These are phyloP conservation scores for Didymella sp. DNA, from an alignment of 2,329 filamentous ascomycete genomes.

Conservation along the genomic window DNA sequence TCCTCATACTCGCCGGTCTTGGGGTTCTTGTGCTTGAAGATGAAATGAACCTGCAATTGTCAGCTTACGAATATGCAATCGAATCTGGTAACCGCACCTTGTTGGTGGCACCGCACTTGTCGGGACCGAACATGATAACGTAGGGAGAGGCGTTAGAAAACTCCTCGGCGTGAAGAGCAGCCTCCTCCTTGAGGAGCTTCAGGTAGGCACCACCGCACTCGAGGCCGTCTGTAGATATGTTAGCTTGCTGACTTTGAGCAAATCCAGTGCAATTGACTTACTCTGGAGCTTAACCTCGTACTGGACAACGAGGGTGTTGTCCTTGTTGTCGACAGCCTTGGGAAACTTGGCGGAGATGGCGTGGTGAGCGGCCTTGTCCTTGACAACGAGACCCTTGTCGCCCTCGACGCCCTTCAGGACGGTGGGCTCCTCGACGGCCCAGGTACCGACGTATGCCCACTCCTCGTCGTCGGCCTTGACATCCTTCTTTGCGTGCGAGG, in stretches of 20 bases:
- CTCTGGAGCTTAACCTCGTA: slow-evolving; percentile 99
- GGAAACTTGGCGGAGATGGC: slow-evolving; percentile 99
- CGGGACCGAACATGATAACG: slow-evolving; percentile 99
- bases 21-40: slow-evolving; percentile 99
- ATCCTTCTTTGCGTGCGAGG: slow-evolving; percentile 96
- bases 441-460: slow-evolving; percentile 97
- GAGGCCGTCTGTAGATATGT: slow-evolving; percentile 73
- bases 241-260: slow-evolving; percentile 20
- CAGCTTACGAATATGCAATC: slow-evolving; percentile 21
- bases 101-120: slow-evolving; percentile 99
- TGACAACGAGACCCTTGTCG: slow-evolving; percentile 96
- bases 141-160: slow-evolving; percentile 98
- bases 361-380: slow-evolving; percentile 97
- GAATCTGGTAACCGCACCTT: slow-evolving; percentile 68
- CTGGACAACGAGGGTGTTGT: slow-evolving; percentile 94
- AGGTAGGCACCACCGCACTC: slow-evolving; percentile 99
- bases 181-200: slow-evolving; percentile 98
- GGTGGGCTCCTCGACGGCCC: slow-evolving; percentile 92
- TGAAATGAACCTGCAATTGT: slow-evolving; percentile 73
- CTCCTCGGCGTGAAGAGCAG: slow-evolving; percentile 94
- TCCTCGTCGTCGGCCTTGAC: slow-evolving; percentile 78
- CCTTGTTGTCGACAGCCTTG: slow-evolving; percentile 96
- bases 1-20: slow-evolving; percentile 99
- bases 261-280: slow-evolving; percentile 60
- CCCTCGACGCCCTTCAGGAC: slow-evolving; percentile 91